A percentile compares a stretch with the other conserved stretches of the same genome.
phyloP scores from a whole-genome alignment of 176 grass and related monocot species.

The Oryza brachyantha region DNA sequence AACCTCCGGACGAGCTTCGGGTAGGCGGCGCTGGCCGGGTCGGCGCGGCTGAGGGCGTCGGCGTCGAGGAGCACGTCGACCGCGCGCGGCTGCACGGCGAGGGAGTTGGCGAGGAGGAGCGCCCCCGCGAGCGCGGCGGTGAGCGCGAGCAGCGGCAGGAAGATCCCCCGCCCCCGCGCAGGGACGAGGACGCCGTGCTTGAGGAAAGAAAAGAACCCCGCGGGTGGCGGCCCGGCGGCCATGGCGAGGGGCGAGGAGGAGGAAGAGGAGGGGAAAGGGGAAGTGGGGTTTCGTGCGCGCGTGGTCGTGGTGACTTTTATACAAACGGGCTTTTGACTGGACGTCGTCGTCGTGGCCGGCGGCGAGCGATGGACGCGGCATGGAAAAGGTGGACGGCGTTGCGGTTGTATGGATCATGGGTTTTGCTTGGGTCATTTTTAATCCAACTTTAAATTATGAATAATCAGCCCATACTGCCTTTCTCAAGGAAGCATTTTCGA shows the following conservation, averaged over 20 bases:
- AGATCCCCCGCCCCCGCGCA: background rate
- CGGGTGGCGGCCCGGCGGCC: background rate
- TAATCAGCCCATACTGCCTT: too few relatives aligned
- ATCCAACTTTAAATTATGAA: too few relatives aligned
- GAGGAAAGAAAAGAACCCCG: slow-evolving; percentile 30
- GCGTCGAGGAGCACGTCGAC: slow-evolving; percentile 23
- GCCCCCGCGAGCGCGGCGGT: slow-evolving; percentile 29
- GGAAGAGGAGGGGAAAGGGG: background rate
- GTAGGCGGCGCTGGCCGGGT: slow-evolving; percentile 29
- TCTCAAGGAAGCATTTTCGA: too few relatives aligned
- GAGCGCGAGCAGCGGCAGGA: slow-evolving; percentile 35
- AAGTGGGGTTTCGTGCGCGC: background rate
- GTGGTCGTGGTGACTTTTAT: background rate
- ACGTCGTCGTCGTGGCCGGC: background rate
- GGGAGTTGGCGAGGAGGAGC: slow-evolving; percentile 38
- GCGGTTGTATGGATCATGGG: too few relatives aligned
- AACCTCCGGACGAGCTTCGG: background rate
- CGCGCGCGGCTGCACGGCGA: slow-evolving; percentile 45
- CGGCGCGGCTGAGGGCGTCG: slow-evolving; percentile 20
- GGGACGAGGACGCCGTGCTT: slow-evolving; percentile 38
- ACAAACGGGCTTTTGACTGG: background rate
- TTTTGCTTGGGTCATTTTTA: too few relatives aligned
- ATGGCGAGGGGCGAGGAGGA: background rate
- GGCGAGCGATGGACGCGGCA: too few relatives aligned
- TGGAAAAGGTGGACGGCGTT: too few relatives aligned